Evolutionary conservation across 2,329 filamentous ascomycete species (phyloP).

Genomic region (Helminthosporium solani): DNA sequence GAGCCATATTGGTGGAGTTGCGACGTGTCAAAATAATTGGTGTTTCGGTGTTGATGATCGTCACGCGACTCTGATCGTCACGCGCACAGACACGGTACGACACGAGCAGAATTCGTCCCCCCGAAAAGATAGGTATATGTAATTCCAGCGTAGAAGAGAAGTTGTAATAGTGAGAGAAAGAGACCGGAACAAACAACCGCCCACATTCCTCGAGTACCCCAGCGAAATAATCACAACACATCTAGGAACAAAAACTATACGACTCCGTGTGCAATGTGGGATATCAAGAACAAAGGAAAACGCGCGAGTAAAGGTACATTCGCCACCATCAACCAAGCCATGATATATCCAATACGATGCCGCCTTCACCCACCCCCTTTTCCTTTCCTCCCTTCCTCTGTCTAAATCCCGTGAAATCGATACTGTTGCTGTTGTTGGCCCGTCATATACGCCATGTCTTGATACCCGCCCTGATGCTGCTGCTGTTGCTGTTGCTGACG

Average conservation of each 20-base stretch:
- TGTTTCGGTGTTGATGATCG: too few relatives aligned
- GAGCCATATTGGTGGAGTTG: too few relatives aligned
- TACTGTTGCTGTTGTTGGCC: conserved; percentile 36
- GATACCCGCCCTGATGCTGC: conserved; percentile 18
- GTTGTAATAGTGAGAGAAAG: too few relatives aligned
- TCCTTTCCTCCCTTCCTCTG: conserved; percentile 4
- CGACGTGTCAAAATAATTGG: too few relatives aligned
- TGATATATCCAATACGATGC: conserved; percentile 9
- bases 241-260: conserved; percentile 3
- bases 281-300: conserved; percentile 10
- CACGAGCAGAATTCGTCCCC: too few relatives aligned
- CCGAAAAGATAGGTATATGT: too few relatives aligned
- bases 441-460: conserved; percentile 36
- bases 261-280: conserved; percentile 14
- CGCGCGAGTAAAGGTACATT: background rate
- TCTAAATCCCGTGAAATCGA: conserved; percentile 31
- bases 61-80: too few relatives aligned
- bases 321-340: conserved; percentile 3
- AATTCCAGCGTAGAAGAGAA: too few relatives aligned
- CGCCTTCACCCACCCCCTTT: background rate
- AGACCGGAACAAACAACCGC: background rate
- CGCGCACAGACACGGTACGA: too few relatives aligned
- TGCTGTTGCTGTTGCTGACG: conserved; percentile 17
- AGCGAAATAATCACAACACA: background rate
- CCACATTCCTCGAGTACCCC: too few relatives aligned